Conservation (phyloP, 176 grass and related monocot species). For the Alloteropsis semialata region DNA sequence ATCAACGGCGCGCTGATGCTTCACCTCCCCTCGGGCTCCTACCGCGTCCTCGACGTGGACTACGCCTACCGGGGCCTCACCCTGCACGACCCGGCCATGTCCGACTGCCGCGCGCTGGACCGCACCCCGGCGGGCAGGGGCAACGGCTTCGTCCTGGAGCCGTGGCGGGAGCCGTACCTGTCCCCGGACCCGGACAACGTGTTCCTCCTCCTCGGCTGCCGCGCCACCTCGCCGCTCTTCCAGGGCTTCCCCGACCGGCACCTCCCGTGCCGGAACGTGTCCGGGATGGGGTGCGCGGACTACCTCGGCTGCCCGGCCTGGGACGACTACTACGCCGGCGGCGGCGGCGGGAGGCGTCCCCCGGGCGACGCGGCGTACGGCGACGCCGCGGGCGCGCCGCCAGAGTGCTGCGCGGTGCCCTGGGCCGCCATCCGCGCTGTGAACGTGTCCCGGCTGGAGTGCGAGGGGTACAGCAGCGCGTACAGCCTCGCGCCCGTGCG, state of each 20-base stretch:
- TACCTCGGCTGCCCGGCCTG: slow-evolving; percentile 83
- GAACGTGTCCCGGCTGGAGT: slow-evolving; percentile 76
- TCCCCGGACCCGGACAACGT: slow-evolving; percentile 75
- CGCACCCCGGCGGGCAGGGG: slow-evolving; percentile 52
- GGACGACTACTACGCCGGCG: slow-evolving; percentile 35
- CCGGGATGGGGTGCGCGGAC: slow-evolving; percentile 76
- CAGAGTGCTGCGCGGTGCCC: slow-evolving; percentile 81
- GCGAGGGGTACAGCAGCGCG: slow-evolving; percentile 96
- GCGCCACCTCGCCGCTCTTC: slow-evolving; percentile 73
- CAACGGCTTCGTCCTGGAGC: slow-evolving; percentile 79
- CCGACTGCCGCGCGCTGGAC: slow-evolving; percentile 86
- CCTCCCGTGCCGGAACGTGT: slow-evolving; percentile 85
- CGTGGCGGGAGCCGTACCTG: slow-evolving; percentile 75
- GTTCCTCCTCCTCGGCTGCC: slow-evolving; percentile 94
- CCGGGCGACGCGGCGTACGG: slow-evolving; percentile 33
- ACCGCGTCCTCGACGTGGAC: slow-evolving; percentile 92
- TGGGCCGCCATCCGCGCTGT: slow-evolving; percentile 60
- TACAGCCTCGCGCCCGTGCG: slow-evolving; percentile 85
- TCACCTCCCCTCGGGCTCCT: slow-evolving; percentile 86
- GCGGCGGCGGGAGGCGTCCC: neutral
- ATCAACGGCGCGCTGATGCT: slow-evolving; percentile 89
- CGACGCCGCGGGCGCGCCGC: slow-evolving; percentile 29
- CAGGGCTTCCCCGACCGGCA: slow-evolving; percentile 86
- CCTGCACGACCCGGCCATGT: slow-evolving; percentile 90
- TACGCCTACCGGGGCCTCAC: slow-evolving; percentile 78